These are phyloP conservation scores for Lenzites betulinus DNA, from an alignment of 768 basidiomycete genomes.

Conservation along the genomic window DNA sequence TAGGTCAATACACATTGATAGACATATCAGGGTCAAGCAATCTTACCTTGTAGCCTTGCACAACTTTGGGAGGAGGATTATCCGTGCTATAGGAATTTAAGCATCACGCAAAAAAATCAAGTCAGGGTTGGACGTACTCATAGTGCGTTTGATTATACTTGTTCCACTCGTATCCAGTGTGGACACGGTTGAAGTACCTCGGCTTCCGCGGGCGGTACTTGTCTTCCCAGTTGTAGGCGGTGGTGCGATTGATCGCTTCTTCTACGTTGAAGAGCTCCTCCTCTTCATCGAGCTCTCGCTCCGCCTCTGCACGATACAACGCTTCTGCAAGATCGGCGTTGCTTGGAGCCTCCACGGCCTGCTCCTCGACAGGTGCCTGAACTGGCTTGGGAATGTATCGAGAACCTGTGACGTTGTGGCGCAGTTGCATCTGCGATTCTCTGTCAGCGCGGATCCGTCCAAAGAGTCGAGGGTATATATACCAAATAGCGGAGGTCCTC, in stretches of 20 bases:
- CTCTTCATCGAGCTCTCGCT: conserved; percentile 92
- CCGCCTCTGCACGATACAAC: conserved; percentile 87
- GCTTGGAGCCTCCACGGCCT: conserved; percentile 57
- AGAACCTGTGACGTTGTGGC: conserved; percentile 79
- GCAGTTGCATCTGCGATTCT: conserved; percentile 64
- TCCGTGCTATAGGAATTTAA: conserved; percentile 64
- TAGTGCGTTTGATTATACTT: conserved; percentile 99
- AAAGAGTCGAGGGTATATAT: conserved; percentile 28
- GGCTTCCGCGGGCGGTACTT: conserved; percentile 97
- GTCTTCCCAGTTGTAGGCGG: conserved; percentile 97
- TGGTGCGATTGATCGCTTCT: conserved; percentile 80
- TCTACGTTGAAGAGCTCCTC: conserved; percentile 95
- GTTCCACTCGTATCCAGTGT: conserved; percentile 99
- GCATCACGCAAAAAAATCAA: not conserved
- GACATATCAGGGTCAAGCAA: conserved; percentile 4
- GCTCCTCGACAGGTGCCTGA: conserved; percentile 58
- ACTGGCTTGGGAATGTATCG: conserved; percentile 82
- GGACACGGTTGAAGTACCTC: conserved; percentile 97
- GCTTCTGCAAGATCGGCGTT: conserved; percentile 84
- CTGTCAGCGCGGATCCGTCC: conserved; percentile 6
- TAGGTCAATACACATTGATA: not conserved
- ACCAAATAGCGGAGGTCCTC: conserved; percentile 71
- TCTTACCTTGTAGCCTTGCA: conserved; percentile 93
- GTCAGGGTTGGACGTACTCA: conserved; percentile 62
- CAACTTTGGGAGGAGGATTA: conserved; percentile 98